Evolutionary conservation across 2,329 filamentous ascomycete species (phyloP).

Genomic region (Graphilbum fragrans): DNA sequence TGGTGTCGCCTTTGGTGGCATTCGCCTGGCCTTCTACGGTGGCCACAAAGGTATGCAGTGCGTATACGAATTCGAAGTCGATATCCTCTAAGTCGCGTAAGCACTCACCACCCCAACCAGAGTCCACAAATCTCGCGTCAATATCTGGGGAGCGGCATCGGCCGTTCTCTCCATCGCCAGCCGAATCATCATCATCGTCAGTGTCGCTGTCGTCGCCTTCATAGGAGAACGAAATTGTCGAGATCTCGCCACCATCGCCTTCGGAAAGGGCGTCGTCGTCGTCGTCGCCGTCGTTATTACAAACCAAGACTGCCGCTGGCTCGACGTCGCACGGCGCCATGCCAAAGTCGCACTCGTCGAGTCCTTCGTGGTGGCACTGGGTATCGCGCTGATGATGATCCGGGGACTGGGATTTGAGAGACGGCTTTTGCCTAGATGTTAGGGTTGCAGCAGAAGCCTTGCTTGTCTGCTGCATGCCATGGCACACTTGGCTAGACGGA

Average conservation of each 20-base stretch:
- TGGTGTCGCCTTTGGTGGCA: slow-evolving; percentile 95
- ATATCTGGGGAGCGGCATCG: slow-evolving; percentile 38
- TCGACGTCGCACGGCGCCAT: too few species aligned
- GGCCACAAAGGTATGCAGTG: slow-evolving; percentile 91
- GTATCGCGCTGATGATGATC: background rate
- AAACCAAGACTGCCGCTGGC: background rate
- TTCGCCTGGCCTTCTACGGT: slow-evolving; percentile 98
- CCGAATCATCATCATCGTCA: slow-evolving; percentile 14
- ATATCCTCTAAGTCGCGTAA: slow-evolving; percentile 96
- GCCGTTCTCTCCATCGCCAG: slow-evolving; percentile 51
- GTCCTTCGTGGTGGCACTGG: background rate
- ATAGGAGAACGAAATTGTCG: too few species aligned
- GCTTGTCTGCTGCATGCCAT: background rate
- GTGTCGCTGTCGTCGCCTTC: slow-evolving; percentile 8
- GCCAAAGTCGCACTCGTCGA: too few species aligned
- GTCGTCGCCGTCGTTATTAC: background rate
- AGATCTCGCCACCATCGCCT: background rate
- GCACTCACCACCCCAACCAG: slow-evolving; percentile 66
- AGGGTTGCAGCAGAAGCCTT: background rate
- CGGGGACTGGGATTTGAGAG: too few species aligned
- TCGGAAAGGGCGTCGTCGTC: background rate
- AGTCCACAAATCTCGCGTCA: slow-evolving; percentile 54
- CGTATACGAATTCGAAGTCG: slow-evolving; percentile 99
- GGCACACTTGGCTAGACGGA: too few species aligned
- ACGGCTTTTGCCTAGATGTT: too few species aligned